Evolutionary conservation across 2,329 filamentous ascomycete genomes (phyloP).

Genomic region (Claviceps sorghi): DNA sequence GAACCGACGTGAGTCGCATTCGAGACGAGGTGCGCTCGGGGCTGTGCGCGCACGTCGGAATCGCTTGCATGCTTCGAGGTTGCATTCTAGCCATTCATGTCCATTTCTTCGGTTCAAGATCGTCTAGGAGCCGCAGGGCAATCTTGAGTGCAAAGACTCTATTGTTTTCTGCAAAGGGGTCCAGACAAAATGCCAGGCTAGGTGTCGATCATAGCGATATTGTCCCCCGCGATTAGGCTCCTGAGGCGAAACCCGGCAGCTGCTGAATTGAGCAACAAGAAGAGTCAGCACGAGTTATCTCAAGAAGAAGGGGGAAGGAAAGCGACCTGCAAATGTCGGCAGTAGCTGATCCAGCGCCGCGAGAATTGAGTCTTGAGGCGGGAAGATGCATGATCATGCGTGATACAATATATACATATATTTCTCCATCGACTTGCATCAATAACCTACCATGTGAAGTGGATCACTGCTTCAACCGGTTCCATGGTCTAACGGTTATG

Average conservation of each 20-base stretch:
- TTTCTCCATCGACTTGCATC: not conserved
- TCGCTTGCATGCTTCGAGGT: not conserved
- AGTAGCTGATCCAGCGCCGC: too few relatives aligned
- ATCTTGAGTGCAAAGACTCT: not conserved
- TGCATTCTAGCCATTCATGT: not conserved
- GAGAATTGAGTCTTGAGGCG: too few relatives aligned
- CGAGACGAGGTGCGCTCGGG: not conserved
- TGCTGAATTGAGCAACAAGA: not conserved
- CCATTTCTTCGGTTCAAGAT: not conserved
- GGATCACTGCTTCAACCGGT: slow-evolving; percentile 14
- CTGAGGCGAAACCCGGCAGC: not conserved
- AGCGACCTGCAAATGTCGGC: too few relatives aligned
- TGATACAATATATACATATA: not conserved
- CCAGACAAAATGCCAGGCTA: not conserved
- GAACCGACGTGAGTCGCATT: not conserved
- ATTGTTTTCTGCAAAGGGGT: not conserved
- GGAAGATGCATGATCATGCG: too few relatives aligned
- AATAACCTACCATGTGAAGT: slow-evolving; percentile 12
- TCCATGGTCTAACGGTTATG: slow-evolving; percentile 24
- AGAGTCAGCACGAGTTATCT: too few relatives aligned
- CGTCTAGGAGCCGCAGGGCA: not conserved
- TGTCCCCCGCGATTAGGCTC: not conserved
- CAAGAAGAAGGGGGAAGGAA: too few relatives aligned
- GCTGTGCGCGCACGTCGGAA: not conserved
- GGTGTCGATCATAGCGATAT: not conserved